Evolutionary conservation across 805 yeast species (phyloP), one percentile per base, ranked within the genome.

Genomic region (Henningerozyma blattae): DNA sequence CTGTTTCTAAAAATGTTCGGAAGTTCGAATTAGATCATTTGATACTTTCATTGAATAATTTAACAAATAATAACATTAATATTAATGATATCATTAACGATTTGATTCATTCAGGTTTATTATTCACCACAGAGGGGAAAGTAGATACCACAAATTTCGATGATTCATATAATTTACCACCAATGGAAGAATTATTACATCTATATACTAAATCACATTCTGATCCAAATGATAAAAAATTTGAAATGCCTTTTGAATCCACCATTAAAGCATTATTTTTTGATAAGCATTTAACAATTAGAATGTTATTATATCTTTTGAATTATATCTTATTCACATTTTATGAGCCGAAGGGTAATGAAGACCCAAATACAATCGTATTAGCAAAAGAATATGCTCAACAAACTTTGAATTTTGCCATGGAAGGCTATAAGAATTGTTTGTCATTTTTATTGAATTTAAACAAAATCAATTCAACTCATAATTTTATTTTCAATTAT

Each of bases 261-360:
- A 58, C 62, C 1, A 54, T 65, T 0, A 53, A 61, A 36, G 68
- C 65, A 2, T 37, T 62, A 19, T 57, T 63, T 28, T 61, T 64
- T 39, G 49, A 56, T 5, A 49, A 58, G 22, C 67, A 62, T 44
- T 48, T 62, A 15, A 47, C 58, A 9, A 51, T 69, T 20, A 64
- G 73, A 41, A 66, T 70, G 59, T 47, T 72, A 47, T 51, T 68
- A 15, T 72, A 69, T 40, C 49, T 70, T 5, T 48, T 72, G 40
- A 72, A 70, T 42, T 72, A 72, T 45, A 62, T 72, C 25, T 41
- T 64, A 15, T 64, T 61, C 40, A 64, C 67, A 10, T 64, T 61
- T 39, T 64, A 62, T 43, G 68, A 64, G 39, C 67, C 68, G 4
- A 50, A 52, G 45, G 64, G 61, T 14, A 41, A 51, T n/a, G 52